phyloP scores from a whole-genome alignment of 306 rosid genomes.

The Luffa acutangula region DNA sequence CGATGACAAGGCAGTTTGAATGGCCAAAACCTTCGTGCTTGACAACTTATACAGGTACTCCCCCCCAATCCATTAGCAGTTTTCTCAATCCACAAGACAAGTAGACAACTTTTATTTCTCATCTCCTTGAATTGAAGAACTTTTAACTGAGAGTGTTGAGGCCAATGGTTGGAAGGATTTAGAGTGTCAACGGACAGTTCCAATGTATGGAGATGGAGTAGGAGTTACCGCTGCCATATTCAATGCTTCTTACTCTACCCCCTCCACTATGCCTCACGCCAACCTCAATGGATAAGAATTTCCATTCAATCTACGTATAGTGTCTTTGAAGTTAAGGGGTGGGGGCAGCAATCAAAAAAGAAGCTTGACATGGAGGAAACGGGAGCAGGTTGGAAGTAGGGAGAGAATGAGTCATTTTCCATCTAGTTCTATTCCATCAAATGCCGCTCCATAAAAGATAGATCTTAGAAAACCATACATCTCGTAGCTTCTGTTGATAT shows the following conservation, averaged over 20 bases:
- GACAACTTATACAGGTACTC: neutral
- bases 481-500: neutral
- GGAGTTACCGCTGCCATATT: neutral
- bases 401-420: neutral
- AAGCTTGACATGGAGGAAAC: too few relatives aligned
- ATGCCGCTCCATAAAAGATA: neutral
- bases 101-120: neutral
- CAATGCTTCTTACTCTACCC: neutral
- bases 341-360: neutral
- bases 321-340: neutral
- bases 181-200: neutral
- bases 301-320: neutral
- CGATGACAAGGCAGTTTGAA: neutral
- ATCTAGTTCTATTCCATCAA: neutral
- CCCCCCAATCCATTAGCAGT: neutral
- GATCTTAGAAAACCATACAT: neutral
- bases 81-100: neutral
- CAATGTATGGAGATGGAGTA: neutral
- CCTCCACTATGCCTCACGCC: neutral
- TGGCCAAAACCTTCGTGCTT: neutral
- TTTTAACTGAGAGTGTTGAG: neutral
- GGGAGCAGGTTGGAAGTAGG: too few relatives aligned
- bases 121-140: neutral
- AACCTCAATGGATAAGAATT: neutral
- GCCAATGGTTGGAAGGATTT: neutral